Base-by-base conservation (phyloP, 192 early-diverging fungal genomes). In the Backusella liffmaniae region DNA sequence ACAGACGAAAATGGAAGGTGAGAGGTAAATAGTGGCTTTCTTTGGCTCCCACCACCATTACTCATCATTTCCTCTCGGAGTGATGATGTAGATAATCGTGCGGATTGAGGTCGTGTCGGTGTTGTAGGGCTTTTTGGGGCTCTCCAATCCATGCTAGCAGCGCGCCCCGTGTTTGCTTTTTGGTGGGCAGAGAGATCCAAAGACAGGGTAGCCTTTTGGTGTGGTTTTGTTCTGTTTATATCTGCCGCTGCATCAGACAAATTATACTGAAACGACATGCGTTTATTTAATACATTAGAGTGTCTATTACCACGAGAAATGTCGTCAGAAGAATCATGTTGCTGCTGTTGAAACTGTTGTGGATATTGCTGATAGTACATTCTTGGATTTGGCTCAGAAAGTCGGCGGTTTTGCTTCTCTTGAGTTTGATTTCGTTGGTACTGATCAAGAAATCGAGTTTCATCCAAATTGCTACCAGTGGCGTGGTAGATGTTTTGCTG, bases 1-100 rank as follows among this genome's bases (percentile, higher is more conserved):
- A 88, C 80, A 41, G 82, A 82, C 0, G 85, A 85, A 76, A 84
- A 87, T n/a, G 87, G 86, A 66, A 88, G 66, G 42, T 88, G 86
- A 35, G 87, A 83, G 35, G 78, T 81, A 73, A 88, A 88, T 35
- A 88, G 70, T 1, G 87, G 79, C 7, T 85, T 85, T 39, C 87
- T 78, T 66, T 85, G 83, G 34, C 83, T 77, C 18, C 75, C 77
- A 68, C 15, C 8, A 72, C 39, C 76, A 78, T 70, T 70, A 18
- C 26, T 70, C 44, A 72, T 46, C 7, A 30, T 41, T 32, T 46
- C 70, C 6, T 72, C 29, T 16, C 37, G 23, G 39, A 41, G 21
- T n/a, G 67, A 69, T 21, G 35, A 41, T 21, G 67, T 36, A 13
- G 67, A 69, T 21, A 41, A 26, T 36, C 35, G 6, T 5, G 4